Percentiles rank a stretch among this genome's conserved stretches.
Conservation (phyloP, 2,329 filamentous ascomycete species). For the Talaromyces amestolkiae region DNA sequence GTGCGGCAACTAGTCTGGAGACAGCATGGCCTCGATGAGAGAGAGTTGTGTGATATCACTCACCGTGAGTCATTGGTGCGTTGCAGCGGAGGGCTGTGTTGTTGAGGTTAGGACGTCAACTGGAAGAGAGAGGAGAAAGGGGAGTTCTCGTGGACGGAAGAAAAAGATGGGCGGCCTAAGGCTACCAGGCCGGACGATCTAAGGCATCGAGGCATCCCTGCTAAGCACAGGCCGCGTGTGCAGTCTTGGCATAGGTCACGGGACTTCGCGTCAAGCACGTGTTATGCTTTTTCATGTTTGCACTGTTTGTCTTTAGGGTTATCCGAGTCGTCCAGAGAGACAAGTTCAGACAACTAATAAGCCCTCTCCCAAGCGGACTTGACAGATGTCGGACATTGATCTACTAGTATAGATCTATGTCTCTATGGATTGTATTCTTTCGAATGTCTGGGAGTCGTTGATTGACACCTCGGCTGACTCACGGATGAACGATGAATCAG, state of each 20-base stretch:
- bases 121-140: neutral
- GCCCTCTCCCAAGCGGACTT: neutral
- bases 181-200: neutral
- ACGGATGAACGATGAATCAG: neutral
- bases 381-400: neutral
- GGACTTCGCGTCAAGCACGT: constrained; percentile 17
- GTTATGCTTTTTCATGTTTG: neutral
- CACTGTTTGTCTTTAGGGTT: neutral
- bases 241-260: constrained; percentile 6
- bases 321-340: neutral
- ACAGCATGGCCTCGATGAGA: neutral
- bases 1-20: neutral
- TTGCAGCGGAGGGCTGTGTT: neutral
- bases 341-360: neutral
- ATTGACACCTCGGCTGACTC: neutral
- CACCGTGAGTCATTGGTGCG: neutral
- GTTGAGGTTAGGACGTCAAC: neutral
- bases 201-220: neutral
- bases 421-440: neutral
- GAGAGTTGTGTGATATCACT: neutral
- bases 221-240: neutral
- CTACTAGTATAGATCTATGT: neutral
- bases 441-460: neutral
- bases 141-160: neutral
- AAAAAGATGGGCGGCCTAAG: neutral